phyloP scores from a whole-genome alignment of 805 yeast genomes.

The Saccharomycopsis oosterbeekiorum region DNA sequence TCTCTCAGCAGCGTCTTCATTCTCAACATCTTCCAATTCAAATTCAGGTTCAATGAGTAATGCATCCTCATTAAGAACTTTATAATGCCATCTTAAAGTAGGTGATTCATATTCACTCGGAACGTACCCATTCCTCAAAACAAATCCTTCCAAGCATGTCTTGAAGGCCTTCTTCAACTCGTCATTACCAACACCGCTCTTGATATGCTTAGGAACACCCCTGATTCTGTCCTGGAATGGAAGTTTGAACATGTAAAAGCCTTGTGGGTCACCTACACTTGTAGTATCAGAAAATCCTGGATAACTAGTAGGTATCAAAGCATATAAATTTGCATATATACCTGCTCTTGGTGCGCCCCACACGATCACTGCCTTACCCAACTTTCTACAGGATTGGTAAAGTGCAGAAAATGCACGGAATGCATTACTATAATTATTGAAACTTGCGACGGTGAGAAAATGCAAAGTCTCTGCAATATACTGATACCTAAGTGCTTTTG shows the following conservation, averaged over 20 bases:
- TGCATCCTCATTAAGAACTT: slow-evolving; percentile 52
- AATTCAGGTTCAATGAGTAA: slow-evolving; percentile 41
- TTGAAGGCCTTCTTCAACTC: slow-evolving; percentile 22
- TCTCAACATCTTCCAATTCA: slow-evolving; percentile 11
- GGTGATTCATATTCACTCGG: slow-evolving; percentile 60
- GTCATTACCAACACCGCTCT: slow-evolving; percentile 19
- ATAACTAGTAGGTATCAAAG: slow-evolving; percentile 44
- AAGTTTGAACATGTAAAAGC: slow-evolving; percentile 55
- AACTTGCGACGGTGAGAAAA: slow-evolving; percentile 59
- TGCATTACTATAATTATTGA: slow-evolving; percentile 51
- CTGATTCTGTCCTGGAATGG: slow-evolving; percentile 77
- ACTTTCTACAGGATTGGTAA: slow-evolving; percentile 45
- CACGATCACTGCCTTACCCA: slow-evolving; percentile 50
- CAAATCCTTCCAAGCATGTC: slow-evolving; percentile 31
- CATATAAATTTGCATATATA: slow-evolving; percentile 47
- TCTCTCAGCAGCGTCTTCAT: neutral
- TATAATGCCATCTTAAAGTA: slow-evolving; percentile 54
- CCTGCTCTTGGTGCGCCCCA: slow-evolving; percentile 57
- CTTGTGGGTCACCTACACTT: slow-evolving; percentile 42
- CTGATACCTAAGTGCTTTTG: slow-evolving; percentile 35
- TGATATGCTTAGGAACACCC: slow-evolving; percentile 38
- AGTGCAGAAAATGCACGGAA: slow-evolving; percentile 56
- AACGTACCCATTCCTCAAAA: slow-evolving; percentile 37
- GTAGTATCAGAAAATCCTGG: slow-evolving; percentile 3
- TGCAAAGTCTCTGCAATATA: slow-evolving; percentile 45